Percentiles rank a stretch among this genome's conserved stretches.
Conservation (phyloP, 768 basidiomycete genomes). For the Lentinus tigrinus region DNA sequence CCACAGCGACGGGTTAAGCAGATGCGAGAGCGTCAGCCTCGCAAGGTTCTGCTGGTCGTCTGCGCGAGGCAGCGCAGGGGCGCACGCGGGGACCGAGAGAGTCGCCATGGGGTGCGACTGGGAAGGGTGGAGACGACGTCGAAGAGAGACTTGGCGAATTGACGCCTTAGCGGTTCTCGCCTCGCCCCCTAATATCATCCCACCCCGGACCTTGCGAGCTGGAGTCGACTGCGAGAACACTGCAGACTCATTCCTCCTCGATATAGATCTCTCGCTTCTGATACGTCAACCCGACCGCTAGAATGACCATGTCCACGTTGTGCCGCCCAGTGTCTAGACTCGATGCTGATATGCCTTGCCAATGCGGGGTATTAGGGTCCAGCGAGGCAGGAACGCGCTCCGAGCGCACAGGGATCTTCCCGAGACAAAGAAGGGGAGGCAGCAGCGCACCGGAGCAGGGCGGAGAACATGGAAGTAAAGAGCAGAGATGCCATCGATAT, state of each 20-base stretch:
- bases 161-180: constrained; percentile 10
- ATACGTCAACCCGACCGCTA: constrained; percentile 7
- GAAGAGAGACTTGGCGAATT: not conserved
- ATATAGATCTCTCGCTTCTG: constrained; percentile 3
- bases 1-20: constrained; percentile 24
- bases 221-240: not conserved
- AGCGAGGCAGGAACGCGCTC: not conserved
- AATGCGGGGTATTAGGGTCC: not conserved
- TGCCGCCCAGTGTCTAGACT: not conserved
- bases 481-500: constrained; percentile 5
- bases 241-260: not conserved
- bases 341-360: not conserved
- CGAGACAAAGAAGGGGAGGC: constrained; percentile 9
- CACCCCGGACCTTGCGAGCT: not conserved
- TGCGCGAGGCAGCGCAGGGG: not conserved
- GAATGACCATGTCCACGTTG: not conserved
- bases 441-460: not conserved
- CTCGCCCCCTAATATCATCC: constrained; percentile 13
- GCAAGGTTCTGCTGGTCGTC: not conserved
- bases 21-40: constrained; percentile 17
- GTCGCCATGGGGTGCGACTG: not conserved
- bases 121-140: not conserved
- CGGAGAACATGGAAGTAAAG: constrained; percentile 8
- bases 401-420: not conserved
- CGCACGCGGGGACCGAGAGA: not conserved